Base-by-base conservation (phyloP, 768 basidiomycete species). In the Hericium rajendrae region DNA sequence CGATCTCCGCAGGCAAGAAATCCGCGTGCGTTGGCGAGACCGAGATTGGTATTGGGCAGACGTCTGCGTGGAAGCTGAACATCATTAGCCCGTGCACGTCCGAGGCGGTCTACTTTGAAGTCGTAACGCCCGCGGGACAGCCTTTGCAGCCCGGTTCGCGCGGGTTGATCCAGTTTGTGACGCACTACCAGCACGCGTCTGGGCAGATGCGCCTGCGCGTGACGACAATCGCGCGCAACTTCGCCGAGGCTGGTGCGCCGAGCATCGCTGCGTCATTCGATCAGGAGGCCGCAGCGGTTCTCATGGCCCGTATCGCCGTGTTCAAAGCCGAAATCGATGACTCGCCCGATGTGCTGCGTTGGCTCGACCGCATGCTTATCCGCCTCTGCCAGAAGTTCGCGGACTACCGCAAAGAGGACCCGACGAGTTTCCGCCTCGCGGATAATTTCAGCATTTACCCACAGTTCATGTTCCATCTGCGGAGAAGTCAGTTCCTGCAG, bases 311-410 rank as follows among this genome's bases (percentile, higher is more conserved):
- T 61, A 98, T 99, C 70, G 94, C 97, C 0, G 93, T 98, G 8
- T 98, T 97, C 82, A 98, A 98, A 72, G 95, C 97, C 24, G 97
- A 98, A 73, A 93, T 98, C 61, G 97, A 99, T 67, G 95, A 98
- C 70, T 88, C 86, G 4, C 94, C 97, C 0, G 97, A 99, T 68
- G 95, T 98, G 37, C 74, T 99, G 54, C 74, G 97, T 59, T 98
- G 97, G 97, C 74, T 99, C 59, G 97, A 99, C 74, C 80, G 97
- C 57, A 99, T 99, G 97, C 80, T 99, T 57, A 98, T 98, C 68
- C 84, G 97, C 10, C 74, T 98, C 26, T 99, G 97, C 74, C 97
- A 98, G 76, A 99, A 98, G 76, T 98, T 98, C 67, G 97, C 97
- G 51, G 94, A 97, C 68, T 99, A 98, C 68, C 77, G 94, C 65